Evolutionary conservation across 148 eudicot genomes (phyloP), one percentile per base, ranked within the genome.

Genomic region (Silene uniflora): DNA sequence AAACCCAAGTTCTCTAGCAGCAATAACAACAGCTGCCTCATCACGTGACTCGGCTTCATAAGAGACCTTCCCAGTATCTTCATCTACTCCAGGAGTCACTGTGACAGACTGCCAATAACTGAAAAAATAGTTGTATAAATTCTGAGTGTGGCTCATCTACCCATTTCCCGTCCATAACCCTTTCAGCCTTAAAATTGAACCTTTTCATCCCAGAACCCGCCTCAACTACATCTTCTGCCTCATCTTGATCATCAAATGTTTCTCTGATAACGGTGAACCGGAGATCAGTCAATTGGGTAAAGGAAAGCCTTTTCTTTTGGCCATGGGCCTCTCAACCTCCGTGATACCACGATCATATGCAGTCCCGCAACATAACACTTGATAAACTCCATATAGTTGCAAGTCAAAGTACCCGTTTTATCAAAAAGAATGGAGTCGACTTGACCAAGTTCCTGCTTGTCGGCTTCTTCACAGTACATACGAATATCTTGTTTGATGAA

Each of bases 21-120:
- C 98, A 79, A 92, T 87, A 19, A 95, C 98, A 85, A 95, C 92
- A 16, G 98, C 97, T 29, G 98, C 97, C 81, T 95, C 98, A 70
- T 95, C 98, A 21, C 97, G 98, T 39, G 98, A 95, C 75, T 95
- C 98, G 47, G 98, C 97, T 87, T 95, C 98, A 79, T 95, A 95
- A 4, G 91, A 81, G 23, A 92, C 75, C 55, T 86, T 90, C 39
- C 91, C 93, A 0, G 88, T 83, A 21, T 84, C 82, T 80, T 92
- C 92, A 79, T 95, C 96, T 59, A 88, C 85, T 62, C 92, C 98
- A 0, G 98, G 98, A 80, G 92, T 88, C 11, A 86, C 96, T 95
- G 68, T 95, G 97, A 77, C 98, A 95, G 35, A 95, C 75, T 17
- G 97, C 96, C 75, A 92, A 76, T 35, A 92, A 71, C 62, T 84